Evolutionary conservation across 208 protist genomes (phyloP), one percentile per base, ranked within the genome.

Genomic region (Trypanosoma cruzi): DNA sequence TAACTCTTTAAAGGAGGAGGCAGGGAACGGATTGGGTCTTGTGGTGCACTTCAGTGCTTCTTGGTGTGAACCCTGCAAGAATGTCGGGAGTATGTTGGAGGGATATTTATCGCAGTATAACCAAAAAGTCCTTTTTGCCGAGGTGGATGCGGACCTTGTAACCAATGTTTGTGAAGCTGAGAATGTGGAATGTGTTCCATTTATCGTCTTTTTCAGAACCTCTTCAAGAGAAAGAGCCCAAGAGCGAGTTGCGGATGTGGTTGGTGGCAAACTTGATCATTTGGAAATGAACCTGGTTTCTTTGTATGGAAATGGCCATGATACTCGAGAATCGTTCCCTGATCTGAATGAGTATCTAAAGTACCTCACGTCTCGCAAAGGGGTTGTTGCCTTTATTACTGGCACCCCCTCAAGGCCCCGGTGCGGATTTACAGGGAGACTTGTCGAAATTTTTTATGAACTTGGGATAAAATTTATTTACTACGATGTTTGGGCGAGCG

Each of bases 381-480:
- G 88, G 37, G 77, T 97, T 2, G 84, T 98, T 31, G 71, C 90
- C 22, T 98, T 98, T 80, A 96, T 98, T 60, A 98, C 95, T 0
- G 96, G 96, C 20, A 86, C 84, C 16, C 93, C 96, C 7, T 94
- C 87, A 14, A 81, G 68, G 11, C 96, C 96, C 48, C 87, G 88
- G 31, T 98, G 96, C 73, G 94, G 94, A 28, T 98, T 98, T 74
- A 96, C 90, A 0, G 71, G 79, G 4, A 82, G 81, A 8, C 83
- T 97, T 32, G 87, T 89, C 46, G 82, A 94, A 52, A 81, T 98
- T 52, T 73, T 98, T 34, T 57, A 85, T 10, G 67, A 90, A 22
- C 54, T 92, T 34, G 67, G 73, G 14, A 76, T 86, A 18, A 72
- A 80, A 14, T 98, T 86, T 72, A 71, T 82, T 48, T 94, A 84